phyloP scores from a whole-genome alignment of 2,329 filamentous ascomycete genomes.

The Juglanconis juglandina region DNA sequence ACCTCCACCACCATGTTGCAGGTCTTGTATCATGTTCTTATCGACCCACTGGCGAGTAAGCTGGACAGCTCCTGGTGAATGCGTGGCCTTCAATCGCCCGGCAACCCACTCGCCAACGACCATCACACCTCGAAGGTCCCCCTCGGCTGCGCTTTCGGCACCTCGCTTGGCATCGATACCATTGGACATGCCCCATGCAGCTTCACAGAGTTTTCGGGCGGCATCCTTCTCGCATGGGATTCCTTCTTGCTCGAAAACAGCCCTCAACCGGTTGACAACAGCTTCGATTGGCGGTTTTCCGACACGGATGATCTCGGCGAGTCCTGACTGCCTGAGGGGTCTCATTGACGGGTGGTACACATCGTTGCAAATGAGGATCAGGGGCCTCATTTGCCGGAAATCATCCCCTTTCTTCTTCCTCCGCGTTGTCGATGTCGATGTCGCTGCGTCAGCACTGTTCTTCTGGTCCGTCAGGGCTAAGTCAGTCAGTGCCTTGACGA shows the following conservation, averaged over 20 bases:
- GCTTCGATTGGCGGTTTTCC: constrained; percentile 85
- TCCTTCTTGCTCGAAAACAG: constrained; percentile 83
- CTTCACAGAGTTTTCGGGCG: constrained; percentile 78
- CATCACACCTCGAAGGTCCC: constrained; percentile 78
- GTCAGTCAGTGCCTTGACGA: constrained; percentile 92
- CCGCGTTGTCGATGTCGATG: constrained; percentile 31
- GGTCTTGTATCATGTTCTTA: constrained; percentile 63
- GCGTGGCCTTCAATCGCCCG: constrained; percentile 57
- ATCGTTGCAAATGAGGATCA: constrained; percentile 96
- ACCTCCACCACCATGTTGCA: constrained; percentile 68
- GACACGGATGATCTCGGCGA: constrained; percentile 89
- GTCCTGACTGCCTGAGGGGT: constrained; percentile 75
- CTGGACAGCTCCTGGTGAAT: constrained; percentile 33
- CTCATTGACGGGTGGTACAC: constrained; percentile 88
- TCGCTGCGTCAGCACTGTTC: constrained; percentile 47
- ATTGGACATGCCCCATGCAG: constrained; percentile 74
- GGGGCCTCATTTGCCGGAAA: constrained; percentile 80
- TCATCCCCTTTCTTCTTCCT: constrained; percentile 77
- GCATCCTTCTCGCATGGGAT: constrained; percentile 87
- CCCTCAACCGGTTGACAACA: constrained; percentile 75
- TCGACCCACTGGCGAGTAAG: constrained; percentile 78
- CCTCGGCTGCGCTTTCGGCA: constrained; percentile 64
- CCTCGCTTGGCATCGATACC: constrained; percentile 68
- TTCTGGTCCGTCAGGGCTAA: constrained; percentile 82
- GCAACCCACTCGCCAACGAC: constrained; percentile 87